These are phyloP conservation scores for Theileria orientalis DNA, from an alignment of 169 alveolate species.

Conservation along the genomic window DNA sequence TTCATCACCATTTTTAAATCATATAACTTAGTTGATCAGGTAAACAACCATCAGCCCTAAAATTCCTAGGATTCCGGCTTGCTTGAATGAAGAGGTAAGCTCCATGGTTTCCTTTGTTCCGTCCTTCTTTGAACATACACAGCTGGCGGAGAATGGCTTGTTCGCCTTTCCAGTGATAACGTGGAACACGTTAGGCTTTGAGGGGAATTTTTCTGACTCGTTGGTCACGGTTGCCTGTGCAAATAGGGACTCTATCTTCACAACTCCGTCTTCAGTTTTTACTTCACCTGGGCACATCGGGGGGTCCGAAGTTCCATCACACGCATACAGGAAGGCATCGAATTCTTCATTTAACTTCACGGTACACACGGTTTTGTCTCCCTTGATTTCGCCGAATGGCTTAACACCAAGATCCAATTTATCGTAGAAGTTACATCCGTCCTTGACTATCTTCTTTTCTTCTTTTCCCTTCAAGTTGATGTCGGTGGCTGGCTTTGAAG, in stretches of 20 bases:
- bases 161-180: constrained; percentile 11
- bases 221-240: neutral
- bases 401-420: neutral
- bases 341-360: neutral
- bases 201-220: neutral
- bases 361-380: neutral
- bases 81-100: neutral
- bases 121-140: constrained; percentile 14
- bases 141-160: neutral
- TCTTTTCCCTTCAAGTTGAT: neutral
- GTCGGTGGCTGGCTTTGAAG: neutral
- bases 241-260: neutral
- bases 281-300: constrained; percentile 23
- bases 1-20: too few relatives aligned
- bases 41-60: neutral
- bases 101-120: constrained; percentile 11
- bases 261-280: constrained; percentile 6
- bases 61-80: neutral
- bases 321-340: constrained; percentile 11
- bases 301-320: constrained; percentile 42
- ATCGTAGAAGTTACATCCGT: constrained; percentile 15
- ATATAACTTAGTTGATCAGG: too few relatives aligned
- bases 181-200: neutral
- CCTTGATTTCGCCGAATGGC: constrained; percentile 3
- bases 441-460: neutral